Evolutionary conservation across 805 yeast species (phyloP).

Genomic region (Candida alai): DNA sequence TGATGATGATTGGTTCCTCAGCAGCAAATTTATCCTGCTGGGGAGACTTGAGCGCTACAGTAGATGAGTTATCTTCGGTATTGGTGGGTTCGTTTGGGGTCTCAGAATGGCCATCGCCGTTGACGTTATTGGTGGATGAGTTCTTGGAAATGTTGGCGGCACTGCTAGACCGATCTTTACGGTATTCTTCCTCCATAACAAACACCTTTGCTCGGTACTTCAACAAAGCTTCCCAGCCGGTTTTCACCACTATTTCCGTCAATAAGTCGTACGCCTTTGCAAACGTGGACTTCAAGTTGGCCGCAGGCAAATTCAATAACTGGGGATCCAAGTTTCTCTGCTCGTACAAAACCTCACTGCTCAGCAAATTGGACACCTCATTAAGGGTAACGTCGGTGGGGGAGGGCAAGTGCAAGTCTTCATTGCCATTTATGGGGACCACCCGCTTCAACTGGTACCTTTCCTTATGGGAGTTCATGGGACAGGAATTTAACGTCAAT

Average conservation of each 20-base stretch:
- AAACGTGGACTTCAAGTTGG: conserved; percentile 53
- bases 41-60: conserved; percentile 37
- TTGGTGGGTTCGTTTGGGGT: not conserved
- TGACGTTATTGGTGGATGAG: conserved; percentile 10
- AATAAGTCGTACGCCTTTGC: conserved; percentile 43
- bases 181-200: conserved; percentile 46
- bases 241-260: conserved; percentile 41
- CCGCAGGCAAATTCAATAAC: conserved; percentile 62
- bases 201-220: conserved; percentile 45
- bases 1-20: conserved; percentile 4
- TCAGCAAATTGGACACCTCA: conserved; percentile 64
- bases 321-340: conserved; percentile 63
- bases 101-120: conserved; percentile 8
- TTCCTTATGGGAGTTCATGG: conserved; percentile 75
- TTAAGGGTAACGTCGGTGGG: conserved; percentile 71
- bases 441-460: conserved; percentile 59
- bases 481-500: conserved; percentile 72
- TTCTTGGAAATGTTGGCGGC: conserved; percentile 11
- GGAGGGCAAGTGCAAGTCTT: conserved; percentile 66
- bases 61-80: conserved; percentile 29
- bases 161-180: conserved; percentile 29
- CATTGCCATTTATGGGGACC: conserved; percentile 46
- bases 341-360: conserved; percentile 61
- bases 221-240: conserved; percentile 45
- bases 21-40: conserved; percentile 15